phyloP scores from a whole-genome alignment of 176 grass and related monocot species.

The Tillandsia fasciculata region DNA sequence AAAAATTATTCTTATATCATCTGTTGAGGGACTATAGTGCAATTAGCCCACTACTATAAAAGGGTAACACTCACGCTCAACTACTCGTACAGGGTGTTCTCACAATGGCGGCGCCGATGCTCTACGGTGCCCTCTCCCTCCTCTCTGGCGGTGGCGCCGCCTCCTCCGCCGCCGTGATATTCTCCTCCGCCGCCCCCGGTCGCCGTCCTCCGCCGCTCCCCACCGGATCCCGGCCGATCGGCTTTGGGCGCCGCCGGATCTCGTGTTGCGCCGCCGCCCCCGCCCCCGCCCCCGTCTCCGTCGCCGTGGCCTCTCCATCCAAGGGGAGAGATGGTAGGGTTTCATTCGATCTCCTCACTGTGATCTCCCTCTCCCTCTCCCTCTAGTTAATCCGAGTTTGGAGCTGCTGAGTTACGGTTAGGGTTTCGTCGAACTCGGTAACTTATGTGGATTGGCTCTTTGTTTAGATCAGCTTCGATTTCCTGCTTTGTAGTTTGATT shows the following conservation, averaged over 20 bases:
- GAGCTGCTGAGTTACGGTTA: background rate
- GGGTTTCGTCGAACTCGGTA: background rate
- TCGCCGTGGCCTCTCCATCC: slow-evolving; percentile 12
- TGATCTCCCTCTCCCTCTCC: background rate
- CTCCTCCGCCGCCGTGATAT: slow-evolving; percentile 9
- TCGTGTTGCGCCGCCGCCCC: slow-evolving; percentile 21
- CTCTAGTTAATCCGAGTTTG: background rate
- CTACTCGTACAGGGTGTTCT: background rate
- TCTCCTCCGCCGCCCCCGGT: slow-evolving; percentile 1
- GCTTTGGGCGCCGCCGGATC: slow-evolving; percentile 2
- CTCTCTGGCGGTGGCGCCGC: slow-evolving; percentile 17
- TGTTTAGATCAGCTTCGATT: too few relatives aligned
- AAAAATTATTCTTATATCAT: too few relatives aligned
- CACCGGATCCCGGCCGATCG: background rate
- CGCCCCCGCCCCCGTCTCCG: background rate
- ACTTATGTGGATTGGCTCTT: too few relatives aligned
- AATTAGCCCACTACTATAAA: too few relatives aligned
- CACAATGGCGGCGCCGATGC: slow-evolving; percentile 10
- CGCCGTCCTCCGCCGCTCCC: slow-evolving; percentile 1
- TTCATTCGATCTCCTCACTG: background rate
- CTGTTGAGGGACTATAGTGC: too few relatives aligned
- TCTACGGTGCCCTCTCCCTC: slow-evolving; percentile 9
- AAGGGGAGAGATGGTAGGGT: background rate
- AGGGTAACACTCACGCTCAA: background rate
- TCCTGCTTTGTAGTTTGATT: too few relatives aligned